Base-by-base conservation (phyloP, 164 flowering plant species). In the Berberis thunbergii region DNA sequence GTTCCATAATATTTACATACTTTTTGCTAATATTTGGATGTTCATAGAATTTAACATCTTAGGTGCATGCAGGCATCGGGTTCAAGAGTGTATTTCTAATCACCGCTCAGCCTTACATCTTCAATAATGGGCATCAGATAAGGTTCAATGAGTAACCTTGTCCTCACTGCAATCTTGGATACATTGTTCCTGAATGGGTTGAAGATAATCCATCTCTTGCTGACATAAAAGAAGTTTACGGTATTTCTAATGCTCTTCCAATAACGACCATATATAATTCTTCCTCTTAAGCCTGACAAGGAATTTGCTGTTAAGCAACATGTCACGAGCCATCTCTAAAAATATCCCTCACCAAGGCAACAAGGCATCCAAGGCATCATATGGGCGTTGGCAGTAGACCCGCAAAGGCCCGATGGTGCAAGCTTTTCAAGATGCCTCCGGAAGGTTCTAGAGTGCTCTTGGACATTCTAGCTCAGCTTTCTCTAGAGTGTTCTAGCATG, bases 1-100 rank as follows among this genome's bases (percentile, higher is more conserved):
- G 26, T 26, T 26, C 0, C 26, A 26, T 26, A 26, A 26, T 26
- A 26, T 26, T 26, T 26, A 26, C 26, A 26, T 26, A 26, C 26
- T 26, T 26, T 26, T 26, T 0, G 26, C 26, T 26, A 26, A 26
- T 26, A 26, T 26, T 26, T 26, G 26, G 26, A 26, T 26, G 26
- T 26, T 26, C 26, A 26, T 26, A 26, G 26, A 26, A 26, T 26
- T 26, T 26, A 26, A 26, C 26, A 26, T 26, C 26, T 26, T 26
- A 26, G 26, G 26, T 26, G 26, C 26, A 26, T 70, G 61, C 79
- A 86, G 91, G 91, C 12, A 88, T 86, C 59, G 91, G 94, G 2
- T 87, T 87, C 73, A 87, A 87, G 76, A 87, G 88, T 62, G 87
- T 87, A 8, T 87, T 87, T 76, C 76, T 87, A 62, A 74, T 85